Conservation (phyloP, 495 filamentous ascomycete genomes). For the Penicillium diatomitis region DNA sequence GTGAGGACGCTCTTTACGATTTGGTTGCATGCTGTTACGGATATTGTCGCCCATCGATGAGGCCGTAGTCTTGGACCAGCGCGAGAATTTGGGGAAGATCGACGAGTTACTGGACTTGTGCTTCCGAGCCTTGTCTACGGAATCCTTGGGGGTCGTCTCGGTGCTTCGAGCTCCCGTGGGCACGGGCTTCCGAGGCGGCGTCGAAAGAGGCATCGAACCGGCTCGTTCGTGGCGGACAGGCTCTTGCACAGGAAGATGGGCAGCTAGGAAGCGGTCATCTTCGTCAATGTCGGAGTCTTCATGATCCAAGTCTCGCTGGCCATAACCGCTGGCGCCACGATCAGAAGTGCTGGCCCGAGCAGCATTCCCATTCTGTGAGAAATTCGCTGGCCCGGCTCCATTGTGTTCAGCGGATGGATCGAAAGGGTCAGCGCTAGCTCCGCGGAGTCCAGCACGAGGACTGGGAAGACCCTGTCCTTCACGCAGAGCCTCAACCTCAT, state of each 20-base stretch:
- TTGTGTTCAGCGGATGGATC: conserved; percentile 77
- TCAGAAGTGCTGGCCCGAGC: conserved; percentile 50
- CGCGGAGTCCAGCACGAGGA: conserved; percentile 14
- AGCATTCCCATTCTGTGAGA: conserved; percentile 68
- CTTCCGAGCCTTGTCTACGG: conserved; percentile 68
- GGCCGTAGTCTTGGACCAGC: conserved; percentile 94
- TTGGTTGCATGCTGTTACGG: conserved; percentile 41
- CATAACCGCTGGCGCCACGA: conserved; percentile 72
- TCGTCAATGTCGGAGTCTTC: conserved; percentile 51
- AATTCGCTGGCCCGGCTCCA: conserved; percentile 63
- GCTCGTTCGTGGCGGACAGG: conserved; percentile 39
- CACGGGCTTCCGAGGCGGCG: conserved; percentile 57
- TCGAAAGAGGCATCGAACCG: conserved; percentile 58
- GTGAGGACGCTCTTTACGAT: conserved; percentile 40
- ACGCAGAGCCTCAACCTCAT: conserved; percentile 84
- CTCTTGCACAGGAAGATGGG: conserved; percentile 28
- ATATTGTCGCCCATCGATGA: conserved; percentile 57
- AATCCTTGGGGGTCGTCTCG: conserved; percentile 64
- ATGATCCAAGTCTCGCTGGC: conserved; percentile 63
- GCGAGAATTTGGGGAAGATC: conserved; percentile 86
- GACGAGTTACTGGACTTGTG: conserved; percentile 85
- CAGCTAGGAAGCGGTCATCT: conserved; percentile 40
- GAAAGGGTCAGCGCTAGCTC: conserved; percentile 37
- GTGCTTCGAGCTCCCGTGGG: conserved; percentile 51
- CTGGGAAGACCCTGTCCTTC: conserved; percentile 37